Conservation (phyloP, 208 protist genomes). For the Wallacemonas rigidus region DNA sequence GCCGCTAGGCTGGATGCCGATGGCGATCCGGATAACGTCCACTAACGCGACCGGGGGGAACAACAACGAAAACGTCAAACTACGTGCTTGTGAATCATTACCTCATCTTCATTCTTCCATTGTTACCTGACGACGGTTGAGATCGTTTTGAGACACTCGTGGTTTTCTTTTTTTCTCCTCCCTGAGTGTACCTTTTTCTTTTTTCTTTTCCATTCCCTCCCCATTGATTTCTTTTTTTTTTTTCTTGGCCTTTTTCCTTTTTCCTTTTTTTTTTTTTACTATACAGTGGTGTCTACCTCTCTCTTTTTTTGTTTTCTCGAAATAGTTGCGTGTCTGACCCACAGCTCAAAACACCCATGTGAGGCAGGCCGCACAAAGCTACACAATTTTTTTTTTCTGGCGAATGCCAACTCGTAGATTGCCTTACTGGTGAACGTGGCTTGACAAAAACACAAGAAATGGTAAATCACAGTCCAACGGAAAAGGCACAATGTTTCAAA, state of each 20-base stretch:
- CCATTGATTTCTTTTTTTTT: not conserved
- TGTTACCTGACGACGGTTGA: too few species aligned
- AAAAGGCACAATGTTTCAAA: too few species aligned
- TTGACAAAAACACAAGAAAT: too few species aligned
- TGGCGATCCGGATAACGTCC: constrained; percentile 34
- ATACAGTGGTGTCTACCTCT: not conserved
- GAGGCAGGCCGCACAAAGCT: too few species aligned
- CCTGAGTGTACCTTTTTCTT: not conserved
- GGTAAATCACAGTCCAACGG: too few species aligned
- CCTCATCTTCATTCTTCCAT: not conserved
- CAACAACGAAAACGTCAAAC: too few species aligned
- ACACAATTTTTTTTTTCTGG: too few species aligned
- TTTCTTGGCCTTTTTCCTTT: not conserved
- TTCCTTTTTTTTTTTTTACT: not conserved
- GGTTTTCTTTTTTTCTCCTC: not conserved
- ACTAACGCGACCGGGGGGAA: not conserved
- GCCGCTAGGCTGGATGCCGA: constrained; percentile 33
- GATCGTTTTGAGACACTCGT: not conserved
- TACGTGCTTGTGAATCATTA: not conserved
- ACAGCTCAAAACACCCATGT: too few species aligned
- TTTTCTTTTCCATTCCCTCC: not conserved
- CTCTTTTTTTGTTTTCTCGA: not conserved
- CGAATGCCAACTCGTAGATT: too few species aligned
- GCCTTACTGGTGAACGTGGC: too few species aligned
- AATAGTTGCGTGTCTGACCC: not conserved